Conservation (phyloP, 2,329 filamentous ascomycete genomes). For the Didymella arachidicola region DNA sequence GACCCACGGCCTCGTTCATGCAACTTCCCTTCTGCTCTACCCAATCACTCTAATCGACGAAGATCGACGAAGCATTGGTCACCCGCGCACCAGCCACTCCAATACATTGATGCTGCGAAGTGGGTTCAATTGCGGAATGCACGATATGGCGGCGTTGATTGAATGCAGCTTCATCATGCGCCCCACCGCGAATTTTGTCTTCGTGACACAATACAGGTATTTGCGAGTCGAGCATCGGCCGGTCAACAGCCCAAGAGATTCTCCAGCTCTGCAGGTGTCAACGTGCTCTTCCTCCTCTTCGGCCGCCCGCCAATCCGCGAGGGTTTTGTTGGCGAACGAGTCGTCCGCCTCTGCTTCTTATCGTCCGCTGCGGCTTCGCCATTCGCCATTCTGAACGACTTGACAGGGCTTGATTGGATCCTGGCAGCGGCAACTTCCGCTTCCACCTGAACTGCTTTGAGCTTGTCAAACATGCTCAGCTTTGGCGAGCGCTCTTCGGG, state of each 20-base stretch:
- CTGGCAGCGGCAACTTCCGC: conserved; percentile 53
- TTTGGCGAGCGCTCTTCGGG: conserved; percentile 51
- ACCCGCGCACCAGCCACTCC: conserved; percentile 23
- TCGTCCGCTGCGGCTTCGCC: conserved; percentile 33
- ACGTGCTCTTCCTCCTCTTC: conserved; percentile 73
- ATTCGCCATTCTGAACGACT: conserved; percentile 17
- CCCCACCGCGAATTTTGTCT: conserved; percentile 13
- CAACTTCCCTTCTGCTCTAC: conserved; percentile 26
- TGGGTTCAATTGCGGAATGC: conserved; percentile 9
- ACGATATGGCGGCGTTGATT: conserved; percentile 13
- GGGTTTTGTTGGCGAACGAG: conserved; percentile 51
- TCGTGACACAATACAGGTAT: conserved; percentile 13
- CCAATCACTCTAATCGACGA: conserved; percentile 29
- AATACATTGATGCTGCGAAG: conserved; percentile 13
- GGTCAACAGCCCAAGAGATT: conserved; percentile 44
- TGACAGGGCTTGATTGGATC: conserved; percentile 20
- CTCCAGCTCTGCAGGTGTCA: conserved; percentile 78
- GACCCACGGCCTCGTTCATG: conserved; percentile 33
- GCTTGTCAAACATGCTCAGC: conserved; percentile 57
- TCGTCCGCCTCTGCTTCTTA: conserved; percentile 33
- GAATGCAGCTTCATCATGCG: conserved; percentile 14
- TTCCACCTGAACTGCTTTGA: conserved; percentile 54
- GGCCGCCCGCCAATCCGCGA: conserved; percentile 62
- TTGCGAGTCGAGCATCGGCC: conserved; percentile 1
- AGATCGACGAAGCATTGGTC: conserved; percentile 17